Evolutionary conservation across 208 protist species (phyloP).

Genomic region (Plasmodiophora brassicae): DNA sequence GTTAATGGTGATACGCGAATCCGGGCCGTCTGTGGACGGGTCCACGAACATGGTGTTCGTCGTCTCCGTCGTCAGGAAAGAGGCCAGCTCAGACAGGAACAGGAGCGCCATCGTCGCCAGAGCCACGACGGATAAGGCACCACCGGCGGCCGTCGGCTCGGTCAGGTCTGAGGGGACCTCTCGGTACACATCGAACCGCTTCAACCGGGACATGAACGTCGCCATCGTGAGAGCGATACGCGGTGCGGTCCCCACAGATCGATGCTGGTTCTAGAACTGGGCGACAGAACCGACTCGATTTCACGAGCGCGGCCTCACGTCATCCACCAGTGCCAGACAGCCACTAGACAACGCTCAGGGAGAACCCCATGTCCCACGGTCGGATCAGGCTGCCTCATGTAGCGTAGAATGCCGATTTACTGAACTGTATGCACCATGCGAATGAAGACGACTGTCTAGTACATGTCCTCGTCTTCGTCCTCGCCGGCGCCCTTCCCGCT

Average conservation of each 20-base stretch:
- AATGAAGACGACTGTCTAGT: too few species aligned
- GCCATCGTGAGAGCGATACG: too few species aligned
- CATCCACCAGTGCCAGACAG: too few species aligned
- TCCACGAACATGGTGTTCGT: constrained; percentile 8
- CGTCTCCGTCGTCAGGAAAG: constrained; percentile 4
- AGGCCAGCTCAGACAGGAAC: not conserved
- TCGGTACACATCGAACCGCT: constrained; percentile 2
- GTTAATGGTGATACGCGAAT: not conserved
- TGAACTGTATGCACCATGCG: too few species aligned
- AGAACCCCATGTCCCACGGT: too few species aligned
- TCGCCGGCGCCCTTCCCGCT: constrained; percentile 51
- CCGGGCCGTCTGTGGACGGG: not conserved
- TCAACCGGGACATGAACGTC: not conserved
- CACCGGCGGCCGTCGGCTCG: not conserved
- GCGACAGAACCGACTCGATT: too few species aligned
- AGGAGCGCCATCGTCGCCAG: not conserved
- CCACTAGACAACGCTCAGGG: too few species aligned
- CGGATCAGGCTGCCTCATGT: too few species aligned
- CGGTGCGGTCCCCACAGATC: too few species aligned
- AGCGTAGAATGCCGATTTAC: too few species aligned
- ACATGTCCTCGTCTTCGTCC: constrained; percentile 54
- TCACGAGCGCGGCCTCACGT: too few species aligned
- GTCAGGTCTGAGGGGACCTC: constrained; percentile 16
- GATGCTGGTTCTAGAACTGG: too few species aligned
- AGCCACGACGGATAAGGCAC: not conserved